These are phyloP conservation scores for Panicum miliaceum DNA, from an alignment of 176 grass and related monocot species.

Conservation along the genomic window DNA sequence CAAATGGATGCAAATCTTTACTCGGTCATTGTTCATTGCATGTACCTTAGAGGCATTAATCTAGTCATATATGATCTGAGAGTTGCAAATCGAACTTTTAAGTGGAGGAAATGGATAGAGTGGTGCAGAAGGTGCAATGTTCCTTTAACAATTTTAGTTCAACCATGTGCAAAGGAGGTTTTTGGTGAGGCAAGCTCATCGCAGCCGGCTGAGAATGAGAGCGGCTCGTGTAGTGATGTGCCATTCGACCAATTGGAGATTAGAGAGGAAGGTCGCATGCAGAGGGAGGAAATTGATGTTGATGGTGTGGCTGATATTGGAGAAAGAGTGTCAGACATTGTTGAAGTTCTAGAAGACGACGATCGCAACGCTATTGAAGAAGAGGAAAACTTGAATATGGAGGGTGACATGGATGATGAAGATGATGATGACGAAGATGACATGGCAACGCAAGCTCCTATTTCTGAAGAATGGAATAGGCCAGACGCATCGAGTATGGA, in stretches of 20 bases:
- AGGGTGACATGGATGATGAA: too few species aligned
- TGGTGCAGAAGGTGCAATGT: too few species aligned
- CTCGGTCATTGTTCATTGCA: background rate
- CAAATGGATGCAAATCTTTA: background rate
- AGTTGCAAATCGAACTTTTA: too few species aligned
- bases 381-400: background rate
- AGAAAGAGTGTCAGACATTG: background rate
- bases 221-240: background rate
- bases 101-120: too few species aligned
- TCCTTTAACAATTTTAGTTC: background rate
- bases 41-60: background rate
- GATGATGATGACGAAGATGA: background rate
- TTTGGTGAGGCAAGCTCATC: background rate
- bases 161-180: background rate
- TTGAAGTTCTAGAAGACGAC: background rate
- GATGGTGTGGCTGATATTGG: background rate
- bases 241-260: background rate
- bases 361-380: background rate
- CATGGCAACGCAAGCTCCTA: rapidly evolving
- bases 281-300: background rate
- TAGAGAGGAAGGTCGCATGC: background rate
- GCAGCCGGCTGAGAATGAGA: background rate
- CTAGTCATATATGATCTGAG: too few species aligned
- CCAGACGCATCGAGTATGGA: too few species aligned
- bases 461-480: too few species aligned